Conservation (phyloP, 2,329 filamentous ascomycete species). For the Mariannaea elegans region DNA sequence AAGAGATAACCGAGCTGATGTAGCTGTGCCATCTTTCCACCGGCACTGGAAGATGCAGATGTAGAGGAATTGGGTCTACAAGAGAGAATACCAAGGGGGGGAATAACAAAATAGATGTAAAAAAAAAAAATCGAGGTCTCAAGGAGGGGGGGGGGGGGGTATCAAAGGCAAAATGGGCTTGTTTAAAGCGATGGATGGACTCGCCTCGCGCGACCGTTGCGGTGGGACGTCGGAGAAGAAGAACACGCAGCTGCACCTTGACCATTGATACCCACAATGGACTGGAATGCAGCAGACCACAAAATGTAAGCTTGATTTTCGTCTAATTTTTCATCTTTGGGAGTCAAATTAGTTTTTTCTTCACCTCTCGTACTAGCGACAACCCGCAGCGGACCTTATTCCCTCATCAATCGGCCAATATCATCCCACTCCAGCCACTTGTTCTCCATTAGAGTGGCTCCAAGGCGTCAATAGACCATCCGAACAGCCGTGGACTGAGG, state of each 20-base stretch:
- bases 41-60: too few species aligned
- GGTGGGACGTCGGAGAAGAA: too few species aligned
- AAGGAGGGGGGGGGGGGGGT: not conserved
- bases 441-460: not conserved
- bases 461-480: constrained; percentile 13
- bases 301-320: constrained; percentile 10
- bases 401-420: not conserved
- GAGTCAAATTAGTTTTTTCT: too few species aligned
- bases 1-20: constrained; percentile 4
- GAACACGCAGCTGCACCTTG: too few species aligned
- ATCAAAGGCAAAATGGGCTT: too few species aligned
- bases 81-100: too few species aligned
- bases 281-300: not conserved
- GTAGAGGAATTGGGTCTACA: too few species aligned
- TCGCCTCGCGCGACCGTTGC: too few species aligned
- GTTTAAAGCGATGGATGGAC: too few species aligned
- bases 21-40: constrained; percentile 7
- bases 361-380: not conserved
- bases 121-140: too few species aligned
- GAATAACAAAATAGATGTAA: too few species aligned
- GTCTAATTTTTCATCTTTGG: too few species aligned
- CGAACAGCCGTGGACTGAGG: constrained; percentile 21
- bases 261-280: not conserved
- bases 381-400: not conserved
- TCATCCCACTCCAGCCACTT: not conserved